Conservation (phyloP, 306 rosid genomes). For the Vigna radiata region DNA sequence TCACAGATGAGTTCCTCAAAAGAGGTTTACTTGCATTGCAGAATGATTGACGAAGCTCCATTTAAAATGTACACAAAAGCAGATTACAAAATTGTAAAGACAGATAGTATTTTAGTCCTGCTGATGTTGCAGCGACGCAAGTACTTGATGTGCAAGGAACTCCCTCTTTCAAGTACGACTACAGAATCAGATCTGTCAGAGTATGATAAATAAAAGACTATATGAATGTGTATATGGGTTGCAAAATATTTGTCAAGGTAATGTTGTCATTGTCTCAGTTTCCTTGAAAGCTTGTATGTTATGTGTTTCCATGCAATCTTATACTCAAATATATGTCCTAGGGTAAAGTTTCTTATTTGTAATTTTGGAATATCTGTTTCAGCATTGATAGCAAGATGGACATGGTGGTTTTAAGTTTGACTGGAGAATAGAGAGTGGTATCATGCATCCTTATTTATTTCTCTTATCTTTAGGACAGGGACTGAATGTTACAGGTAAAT, state of each 20-base stretch:
- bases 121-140: slow-evolving; percentile 90
- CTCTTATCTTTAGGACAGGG: slow-evolving; percentile 41
- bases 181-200: slow-evolving; percentile 51
- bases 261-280: slow-evolving; percentile 34
- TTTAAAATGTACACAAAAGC: slow-evolving; percentile 89
- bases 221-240: slow-evolving; percentile 34
- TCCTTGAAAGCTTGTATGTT: slow-evolving; percentile 28
- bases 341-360: slow-evolving; percentile 32
- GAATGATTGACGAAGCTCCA: slow-evolving; percentile 86
- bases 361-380: slow-evolving; percentile 38
- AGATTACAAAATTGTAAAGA: slow-evolving; percentile 69
- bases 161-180: slow-evolving; percentile 55
- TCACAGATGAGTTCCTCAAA: slow-evolving; percentile 71
- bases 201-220: slow-evolving; percentile 51
- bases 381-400: slow-evolving; percentile 47
- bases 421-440: slow-evolving; percentile 39
- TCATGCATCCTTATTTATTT: slow-evolving; percentile 49
- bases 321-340: slow-evolving; percentile 25
- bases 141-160: slow-evolving; percentile 86
- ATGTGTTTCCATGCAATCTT: slow-evolving; percentile 25
- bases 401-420: slow-evolving; percentile 39
- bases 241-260: slow-evolving; percentile 46
- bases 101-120: slow-evolving; percentile 75
- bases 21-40: slow-evolving; percentile 86
- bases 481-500: slow-evolving; percentile 56